Percentiles rank a stretch among this genome's conserved stretches.
These are phyloP conservation scores for Stagonosporopsis cucurbitacearum DNA, from an alignment of 2,329 filamentous ascomycete genomes.

Conservation along the genomic window DNA sequence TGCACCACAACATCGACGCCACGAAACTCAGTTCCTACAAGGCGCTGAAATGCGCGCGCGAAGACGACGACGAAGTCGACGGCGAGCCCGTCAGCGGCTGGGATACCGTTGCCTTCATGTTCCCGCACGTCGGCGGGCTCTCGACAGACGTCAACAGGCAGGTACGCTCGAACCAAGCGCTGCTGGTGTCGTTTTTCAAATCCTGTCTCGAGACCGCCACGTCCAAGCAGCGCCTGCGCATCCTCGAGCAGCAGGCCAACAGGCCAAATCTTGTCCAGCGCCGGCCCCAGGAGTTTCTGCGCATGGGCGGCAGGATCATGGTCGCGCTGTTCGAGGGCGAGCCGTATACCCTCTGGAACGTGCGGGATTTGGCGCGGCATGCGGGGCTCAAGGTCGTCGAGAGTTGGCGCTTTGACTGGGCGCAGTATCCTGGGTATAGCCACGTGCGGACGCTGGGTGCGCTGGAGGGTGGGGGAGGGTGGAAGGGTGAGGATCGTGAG, in stretches of 20 bases:
- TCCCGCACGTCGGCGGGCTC: constrained; percentile 93
- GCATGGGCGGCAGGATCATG: constrained; percentile 66
- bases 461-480: constrained; percentile 53
- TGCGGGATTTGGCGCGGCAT: constrained; percentile 84
- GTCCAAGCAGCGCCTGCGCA: constrained; percentile 21
- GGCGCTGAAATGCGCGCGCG: constrained; percentile 27
- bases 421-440: constrained; percentile 73
- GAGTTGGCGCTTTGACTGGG: constrained; percentile 72
- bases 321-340: constrained; percentile 92
- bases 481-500: constrained; percentile 57
- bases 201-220: constrained; percentile 31
- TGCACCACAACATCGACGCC: constrained; percentile 69
- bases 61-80: constrained; percentile 25
- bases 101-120: constrained; percentile 91
- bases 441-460: constrained; percentile 76
- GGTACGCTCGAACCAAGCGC: constrained; percentile 75
- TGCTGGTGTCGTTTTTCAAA: constrained; percentile 43
- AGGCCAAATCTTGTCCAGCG: constrained; percentile 35
- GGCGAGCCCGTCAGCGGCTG: constrained; percentile 54
- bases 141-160: constrained; percentile 93
- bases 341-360: constrained; percentile 95
- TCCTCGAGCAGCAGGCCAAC: constrained; percentile 22
- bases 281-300: constrained; percentile 51
- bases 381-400: constrained; percentile 71
- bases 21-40: constrained; percentile 56